These are phyloP conservation scores for Rosa multiflora DNA, from an alignment of 306 rosid species.

Conservation along the genomic window DNA sequence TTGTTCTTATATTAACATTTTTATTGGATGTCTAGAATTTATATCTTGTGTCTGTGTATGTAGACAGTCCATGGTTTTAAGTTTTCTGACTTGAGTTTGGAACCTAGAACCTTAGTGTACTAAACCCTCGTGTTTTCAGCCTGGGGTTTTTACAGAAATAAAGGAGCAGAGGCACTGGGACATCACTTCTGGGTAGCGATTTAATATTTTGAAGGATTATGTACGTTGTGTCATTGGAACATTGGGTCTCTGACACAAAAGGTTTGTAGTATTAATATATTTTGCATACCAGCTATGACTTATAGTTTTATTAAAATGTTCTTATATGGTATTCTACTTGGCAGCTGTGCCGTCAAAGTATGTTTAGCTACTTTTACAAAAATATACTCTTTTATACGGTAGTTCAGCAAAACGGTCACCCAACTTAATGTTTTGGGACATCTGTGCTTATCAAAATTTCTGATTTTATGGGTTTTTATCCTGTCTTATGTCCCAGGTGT, in stretches of 20 bases:
- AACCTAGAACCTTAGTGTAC: conserved; percentile 8
- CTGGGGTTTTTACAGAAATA: conserved; percentile 92
- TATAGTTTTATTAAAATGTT: background rate
- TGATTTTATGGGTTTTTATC: conserved; percentile 3
- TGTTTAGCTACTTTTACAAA: background rate
- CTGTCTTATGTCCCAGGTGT: conserved; percentile 48
- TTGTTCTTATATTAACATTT: too few species aligned
- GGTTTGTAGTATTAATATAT: conserved; percentile 41
- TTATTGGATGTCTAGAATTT: too few species aligned
- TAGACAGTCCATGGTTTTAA: background rate
- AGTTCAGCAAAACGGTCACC: background rate
- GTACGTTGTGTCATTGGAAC: conserved; percentile 79
- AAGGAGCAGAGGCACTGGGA: conserved; percentile 98
- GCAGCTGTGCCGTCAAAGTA: background rate
- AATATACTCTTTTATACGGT: background rate
- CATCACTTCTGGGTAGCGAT: conserved; percentile 83
- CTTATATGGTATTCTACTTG: background rate
- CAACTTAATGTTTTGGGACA: background rate
- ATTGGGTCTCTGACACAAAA: conserved; percentile 96
- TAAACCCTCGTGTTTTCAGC: conserved; percentile 49
- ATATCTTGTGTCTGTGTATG: conserved; percentile 11
- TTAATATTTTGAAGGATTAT: conserved; percentile 72
- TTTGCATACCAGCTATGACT: background rate
- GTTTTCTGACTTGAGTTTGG: conserved; percentile 1
- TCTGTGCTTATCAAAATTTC: background rate